Percentiles rank a stretch among this genome's conserved stretches.
Evolutionary conservation across 2,329 filamentous ascomycete genomes (phyloP).

Genomic region (Microdochium trichocladiopsis): DNA sequence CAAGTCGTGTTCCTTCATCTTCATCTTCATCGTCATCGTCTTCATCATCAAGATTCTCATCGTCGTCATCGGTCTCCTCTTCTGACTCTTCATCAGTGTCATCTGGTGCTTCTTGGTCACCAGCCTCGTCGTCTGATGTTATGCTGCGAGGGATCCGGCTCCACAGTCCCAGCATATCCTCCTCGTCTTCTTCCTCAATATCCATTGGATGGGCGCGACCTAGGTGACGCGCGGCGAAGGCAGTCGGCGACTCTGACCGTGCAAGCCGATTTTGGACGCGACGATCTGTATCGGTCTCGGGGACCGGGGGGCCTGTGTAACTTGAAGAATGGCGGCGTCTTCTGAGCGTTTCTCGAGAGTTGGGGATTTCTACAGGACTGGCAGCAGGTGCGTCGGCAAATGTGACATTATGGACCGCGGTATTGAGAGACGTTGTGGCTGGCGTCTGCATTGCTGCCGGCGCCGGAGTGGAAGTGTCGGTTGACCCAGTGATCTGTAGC

Average conservation of each 20-base stretch:
- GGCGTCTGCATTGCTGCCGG: neutral
- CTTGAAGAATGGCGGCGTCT: slow-evolving; percentile 24
- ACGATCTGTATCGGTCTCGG: slow-evolving; percentile 7
- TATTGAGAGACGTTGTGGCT: neutral
- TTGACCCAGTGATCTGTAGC: slow-evolving; percentile 48
- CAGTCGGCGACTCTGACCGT: slow-evolving; percentile 21
- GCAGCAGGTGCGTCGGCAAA: neutral
- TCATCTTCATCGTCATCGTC: slow-evolving; percentile 37
- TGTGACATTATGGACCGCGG: neutral
- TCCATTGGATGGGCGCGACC: neutral
- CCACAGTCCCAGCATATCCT: slow-evolving; percentile 54
- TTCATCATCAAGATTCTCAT: slow-evolving; percentile 40
- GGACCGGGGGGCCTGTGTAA: slow-evolving; percentile 9
- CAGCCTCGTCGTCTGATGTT: slow-evolving; percentile 20
- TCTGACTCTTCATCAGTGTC: slow-evolving; percentile 15
- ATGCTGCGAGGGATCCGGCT: slow-evolving; percentile 34
- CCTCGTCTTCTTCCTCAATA: slow-evolving; percentile 38
- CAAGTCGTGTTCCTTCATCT: slow-evolving; percentile 21
- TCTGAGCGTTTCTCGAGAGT: slow-evolving; percentile 14
- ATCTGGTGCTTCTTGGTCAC: neutral
- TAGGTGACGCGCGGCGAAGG: neutral
- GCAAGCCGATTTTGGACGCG: slow-evolving; percentile 31
- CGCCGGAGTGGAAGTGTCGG: slow-evolving; percentile 6
- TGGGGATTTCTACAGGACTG: slow-evolving; percentile 6
- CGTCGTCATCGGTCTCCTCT: slow-evolving; percentile 28